Evolutionary conservation across 768 basidiomycete species (phyloP), one percentile per base, ranked within the genome.

Genomic region (Cystofilobasidium capitatum): DNA sequence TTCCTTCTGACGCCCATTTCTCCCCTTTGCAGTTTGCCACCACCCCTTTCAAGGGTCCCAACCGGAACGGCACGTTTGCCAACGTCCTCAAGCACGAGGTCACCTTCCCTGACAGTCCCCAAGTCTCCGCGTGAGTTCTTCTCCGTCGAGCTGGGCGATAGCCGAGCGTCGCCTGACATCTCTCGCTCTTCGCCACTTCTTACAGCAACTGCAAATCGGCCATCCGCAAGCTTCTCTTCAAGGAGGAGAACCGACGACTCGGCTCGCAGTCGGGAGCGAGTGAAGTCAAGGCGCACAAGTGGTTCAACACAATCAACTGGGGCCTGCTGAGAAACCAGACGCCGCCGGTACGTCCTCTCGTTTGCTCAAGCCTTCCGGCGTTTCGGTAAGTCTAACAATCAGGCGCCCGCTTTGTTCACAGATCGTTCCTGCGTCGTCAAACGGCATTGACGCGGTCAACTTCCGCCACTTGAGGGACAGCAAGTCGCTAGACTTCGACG

Each of bases 211-310:
- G 88, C 76, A 96, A 92, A 77, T 90, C 93, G 71, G 84, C 89
- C 76, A 82, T 99, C 71, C 82, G 81, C 39, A 89, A 91, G 71
- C 76, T 98, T 63, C 79, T 99, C 73, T 88, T 89, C 82, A 99
- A 99, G 80, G 86, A 88, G 72, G 96, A 99, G 78, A 81, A 83
- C 75, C 86, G 84, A 65, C 83, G 96, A 70, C 77, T 98, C 42
- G 96, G 96, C 54, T 91, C 90, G 77, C 86, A 83, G 78, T 91
- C 86, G 72, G 96, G 96, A 33, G 96, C 96, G 65, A 94, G 91
- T 75, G 96, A 99, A 78, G 92, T 99, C 73, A 99, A 98, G 80
- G 87, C 89, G 66, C 96, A 98, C 83, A 92, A 90, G 76, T 99
- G 96, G 96, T 99, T 99, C 80, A 80, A 81, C 35, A 91, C 91